Evolutionary conservation across 2,329 filamentous ascomycete genomes (phyloP), one percentile per base, ranked within the genome.

Genomic region (Arthrobotrys megalospora): DNA sequence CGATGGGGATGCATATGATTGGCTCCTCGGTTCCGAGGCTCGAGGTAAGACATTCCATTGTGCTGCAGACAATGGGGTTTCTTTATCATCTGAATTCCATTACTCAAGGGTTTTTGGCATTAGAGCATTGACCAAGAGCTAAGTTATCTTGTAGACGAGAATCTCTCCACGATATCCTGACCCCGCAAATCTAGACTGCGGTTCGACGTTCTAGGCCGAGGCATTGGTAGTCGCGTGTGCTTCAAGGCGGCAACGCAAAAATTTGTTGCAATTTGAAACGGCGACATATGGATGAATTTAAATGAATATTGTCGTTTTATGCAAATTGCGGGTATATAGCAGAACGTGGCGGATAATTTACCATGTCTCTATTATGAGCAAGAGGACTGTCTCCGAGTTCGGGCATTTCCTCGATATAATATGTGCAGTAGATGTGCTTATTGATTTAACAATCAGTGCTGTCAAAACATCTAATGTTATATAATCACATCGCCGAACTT

Each of bases 81-180:
- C 10, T 60, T 60, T 60, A 43, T 60, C 55, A 60, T 60, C 55
- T 60, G 55, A 60, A 60, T 60, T 43, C 36, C 55, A 60, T 60
- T 60, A 60, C 36, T 43, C 55, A 60, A 43, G 55, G 55, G 55
- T 43, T 24, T 43, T 43, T 60, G 55, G 55, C 55, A 60, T 19
- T 10, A 43, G 36, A 60, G 55, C 55, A 60, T 19, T 60, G 55
- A 60, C 55, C 55, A 60, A 28, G 16, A 41, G 34, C 11, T 60
- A 60, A 60, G 36, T 60, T 43, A 60, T 43, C 19, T 36, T 1
- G 36, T 43, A 24, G 55, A 41, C 14, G 55, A 43, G 34, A 60
- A 60, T 60, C 55, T 60, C 55, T 60, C 55, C 55, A 60, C 55
- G 55, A 60, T 60, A 60, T 60, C 36, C 24, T 60, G 55, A 43